phyloP scores from a whole-genome alignment of 2,329 filamentous ascomycete species.

The Paecilomyces niveus region DNA sequence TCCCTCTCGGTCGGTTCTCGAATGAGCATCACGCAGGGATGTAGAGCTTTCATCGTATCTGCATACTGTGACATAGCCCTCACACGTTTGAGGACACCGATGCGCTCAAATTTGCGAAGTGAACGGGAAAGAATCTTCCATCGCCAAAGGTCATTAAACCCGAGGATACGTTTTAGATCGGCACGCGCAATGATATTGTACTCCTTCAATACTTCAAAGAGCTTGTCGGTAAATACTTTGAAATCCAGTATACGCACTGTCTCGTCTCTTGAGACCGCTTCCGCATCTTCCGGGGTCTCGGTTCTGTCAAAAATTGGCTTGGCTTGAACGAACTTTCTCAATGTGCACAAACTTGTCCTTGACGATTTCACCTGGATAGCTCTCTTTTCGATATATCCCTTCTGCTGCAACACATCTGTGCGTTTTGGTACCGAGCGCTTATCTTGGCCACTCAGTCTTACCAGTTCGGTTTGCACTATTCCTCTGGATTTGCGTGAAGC shows the following conservation, averaged over 20 bases:
- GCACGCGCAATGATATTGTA: constrained; percentile 45
- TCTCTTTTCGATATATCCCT: constrained; percentile 57
- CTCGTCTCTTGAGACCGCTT: constrained; percentile 3
- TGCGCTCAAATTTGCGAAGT: constrained; percentile 38
- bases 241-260: constrained; percentile 38
- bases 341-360: constrained; percentile 50
- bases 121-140: constrained; percentile 35
- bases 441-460: constrained; percentile 52
- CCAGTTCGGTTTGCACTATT: constrained; percentile 52
- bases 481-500: constrained; percentile 47
- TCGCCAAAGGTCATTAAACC: constrained; percentile 30
- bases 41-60: constrained; percentile 24
- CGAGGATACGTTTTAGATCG: constrained; percentile 46
- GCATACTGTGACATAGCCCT: constrained; percentile 36
- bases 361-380: constrained; percentile 41
- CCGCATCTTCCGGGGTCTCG: constrained; percentile 9
- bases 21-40: constrained; percentile 38
- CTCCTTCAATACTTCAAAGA: constrained; percentile 45
- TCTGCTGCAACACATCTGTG: constrained; percentile 49
- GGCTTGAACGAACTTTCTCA: constrained; percentile 41
- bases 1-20: constrained; percentile 35
- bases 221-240: constrained; percentile 40
- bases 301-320: constrained; percentile 7
- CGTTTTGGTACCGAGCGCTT: constrained; percentile 58
- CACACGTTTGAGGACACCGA: constrained; percentile 40